Evolutionary conservation across 176 grass and related monocot genomes (phyloP), one percentile per base, ranked within the genome.

Genomic region (Triticum urartu): DNA sequence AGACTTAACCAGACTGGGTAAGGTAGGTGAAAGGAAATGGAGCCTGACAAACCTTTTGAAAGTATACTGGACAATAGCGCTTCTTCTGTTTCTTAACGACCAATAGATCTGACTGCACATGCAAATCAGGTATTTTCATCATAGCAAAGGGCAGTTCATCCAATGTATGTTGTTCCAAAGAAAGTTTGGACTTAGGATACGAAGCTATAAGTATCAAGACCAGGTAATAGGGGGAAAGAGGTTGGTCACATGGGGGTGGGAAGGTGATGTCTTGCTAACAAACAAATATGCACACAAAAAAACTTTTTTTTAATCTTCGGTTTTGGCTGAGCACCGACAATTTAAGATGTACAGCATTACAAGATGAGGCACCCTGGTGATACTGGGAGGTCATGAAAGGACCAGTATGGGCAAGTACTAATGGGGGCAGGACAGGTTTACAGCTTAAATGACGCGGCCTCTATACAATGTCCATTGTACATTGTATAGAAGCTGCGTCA

Each of bases 51-150:
- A 95, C 93, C 94, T 95, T 98, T 87, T 94, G 92, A 77, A 98
- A 98, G 89, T 98, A 98, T 95, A 96, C 87, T 34, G 94, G 96
- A 52, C 92, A 98, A 63, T 94, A 98, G 13, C 92, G 88, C 87
- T 87, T 98, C 80, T 98, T 96, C 84, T 94, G 94, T 72, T 98
- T 98, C 87, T 92, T 94, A 77, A 98, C 64, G 63, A 98, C 92
- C 88, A 98, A 88, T 32, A 94, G 86, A 89, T 98, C 93, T 73
- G 90, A 98, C 96, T 98, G 90, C 47, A 90, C 62, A 86, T n/a
- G 9, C 34, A 89, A 89, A 92, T 68, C 45, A 34, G 17, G 65
- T 3, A 79, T 48, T 88, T 32, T 91, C 38, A 77, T 63, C 13
- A n/a, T 24, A 45, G 40, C 0, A 13, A 85, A 38, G 6, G 70